Base-by-base conservation (phyloP, 345 rosid species). In the Hibiscus syriacus region DNA sequence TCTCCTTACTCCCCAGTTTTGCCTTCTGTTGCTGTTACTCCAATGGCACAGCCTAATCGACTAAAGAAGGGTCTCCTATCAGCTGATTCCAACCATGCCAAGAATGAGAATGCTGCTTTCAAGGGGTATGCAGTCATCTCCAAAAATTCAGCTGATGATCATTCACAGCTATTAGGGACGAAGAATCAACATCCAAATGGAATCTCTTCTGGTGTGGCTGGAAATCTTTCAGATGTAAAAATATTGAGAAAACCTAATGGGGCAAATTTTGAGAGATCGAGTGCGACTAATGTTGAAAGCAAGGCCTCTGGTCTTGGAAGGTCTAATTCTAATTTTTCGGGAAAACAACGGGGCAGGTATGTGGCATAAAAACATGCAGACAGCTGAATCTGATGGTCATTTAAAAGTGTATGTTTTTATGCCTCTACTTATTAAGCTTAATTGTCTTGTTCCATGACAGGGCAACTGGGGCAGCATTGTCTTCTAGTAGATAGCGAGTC, bases 1-100 rank as follows among this genome's bases (percentile, higher is more conserved):
- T 71, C 98, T 71, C 86, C 90, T 29, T 73, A 79, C 78, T 89
- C 99, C 7, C 81, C 96, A 4, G 62, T 70, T 72, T 79, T 91
- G 85, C 84, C 94, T 61, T 79, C 90, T 72, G 85, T 88, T 63
- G 97, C 98, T 70, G 89, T 94, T 77, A 92, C 99, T 71, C 99
- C 99, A 2, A 78, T 94, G 87, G 92, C 99, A 64, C 98, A 89
- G 72, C 72, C 96, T 74, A 81, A 83, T 43, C 90, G 92, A 55
- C 66, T 67, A 26, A 89, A 77, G 75, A 87, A 80, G 72, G 76
- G 67, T 60, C 70, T 69, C 67, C 70, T 80, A 13, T 79, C 88
- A 14, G 56, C 58, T 32, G 86, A 85, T 30, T 72, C 84, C 54
- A 78, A 76, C 65, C 74, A 52, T 34, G 22, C 53, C 25, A 70